Evolutionary conservation across 768 basidiomycete genomes (phyloP).

Genomic region (Termitomyces sp.): DNA sequence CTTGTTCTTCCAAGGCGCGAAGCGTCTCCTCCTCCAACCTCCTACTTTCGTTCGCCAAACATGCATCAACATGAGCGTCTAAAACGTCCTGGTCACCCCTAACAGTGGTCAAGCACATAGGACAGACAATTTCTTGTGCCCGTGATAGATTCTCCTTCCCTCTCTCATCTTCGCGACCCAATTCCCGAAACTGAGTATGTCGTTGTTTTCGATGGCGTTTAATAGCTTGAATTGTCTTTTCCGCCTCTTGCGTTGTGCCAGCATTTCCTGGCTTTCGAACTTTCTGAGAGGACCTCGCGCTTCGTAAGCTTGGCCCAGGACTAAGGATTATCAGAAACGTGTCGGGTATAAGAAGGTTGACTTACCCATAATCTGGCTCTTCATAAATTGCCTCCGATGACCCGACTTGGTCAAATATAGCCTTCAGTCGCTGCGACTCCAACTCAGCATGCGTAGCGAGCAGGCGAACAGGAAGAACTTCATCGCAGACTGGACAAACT

Average conservation of each 20-base stretch:
- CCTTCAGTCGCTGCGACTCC: constrained; percentile 67
- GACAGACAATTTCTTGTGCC: constrained; percentile 55
- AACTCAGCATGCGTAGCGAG: constrained; percentile 60
- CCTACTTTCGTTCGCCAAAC: constrained; percentile 56
- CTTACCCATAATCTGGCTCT: constrained; percentile 55
- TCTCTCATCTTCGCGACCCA: constrained; percentile 57
- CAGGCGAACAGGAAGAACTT: constrained; percentile 71
- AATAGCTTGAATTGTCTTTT: constrained; percentile 58
- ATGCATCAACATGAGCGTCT: constrained; percentile 81
- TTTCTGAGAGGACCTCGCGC: constrained; percentile 35
- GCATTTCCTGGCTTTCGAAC: constrained; percentile 37
- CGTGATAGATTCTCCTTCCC: constrained; percentile 26
- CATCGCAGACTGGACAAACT: constrained; percentile 71
- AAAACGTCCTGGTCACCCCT: constrained; percentile 70
- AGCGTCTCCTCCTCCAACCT: constrained; percentile 41
- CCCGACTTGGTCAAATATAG: constrained; percentile 62
- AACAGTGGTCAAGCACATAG: constrained; percentile 59
- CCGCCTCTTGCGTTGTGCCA: constrained; percentile 36
- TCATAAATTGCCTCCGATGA: constrained; percentile 55
- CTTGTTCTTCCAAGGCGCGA: constrained; percentile 28
- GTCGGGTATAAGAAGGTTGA: background rate
- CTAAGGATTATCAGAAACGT: constrained; percentile 16
- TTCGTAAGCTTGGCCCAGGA: constrained; percentile 33
- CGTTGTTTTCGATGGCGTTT: constrained; percentile 69
- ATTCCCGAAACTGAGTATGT: constrained; percentile 61